Conservation (phyloP, 2,329 filamentous ascomycete species). For the Ophiocordyceps robertsii region DNA sequence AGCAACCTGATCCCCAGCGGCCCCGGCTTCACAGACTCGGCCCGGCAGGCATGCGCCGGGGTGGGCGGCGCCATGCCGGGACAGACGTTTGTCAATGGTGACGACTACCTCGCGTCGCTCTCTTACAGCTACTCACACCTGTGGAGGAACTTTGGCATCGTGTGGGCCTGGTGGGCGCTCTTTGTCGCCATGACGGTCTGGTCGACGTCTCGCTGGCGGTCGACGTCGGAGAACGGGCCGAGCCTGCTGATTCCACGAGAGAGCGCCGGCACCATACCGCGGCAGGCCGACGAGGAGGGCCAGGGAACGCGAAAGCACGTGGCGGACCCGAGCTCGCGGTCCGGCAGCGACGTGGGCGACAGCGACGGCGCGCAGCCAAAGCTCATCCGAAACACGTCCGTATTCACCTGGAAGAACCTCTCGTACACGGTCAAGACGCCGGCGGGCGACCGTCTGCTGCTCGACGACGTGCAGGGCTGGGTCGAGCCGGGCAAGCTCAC, state of each 20-base stretch:
- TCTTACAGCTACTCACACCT: slow-evolving; percentile 37
- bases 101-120: slow-evolving; percentile 42
- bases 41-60: slow-evolving; percentile 40
- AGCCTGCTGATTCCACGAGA: slow-evolving; percentile 50
- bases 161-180: slow-evolving; percentile 50
- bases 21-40: slow-evolving; percentile 27
- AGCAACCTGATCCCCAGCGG: slow-evolving; percentile 37
- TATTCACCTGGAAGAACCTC: slow-evolving; percentile 65
- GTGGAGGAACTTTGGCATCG: slow-evolving; percentile 48
- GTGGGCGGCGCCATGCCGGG: slow-evolving; percentile 40
- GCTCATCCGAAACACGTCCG: slow-evolving; percentile 48
- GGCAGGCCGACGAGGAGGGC: slow-evolving; percentile 35
- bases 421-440: slow-evolving; percentile 54
- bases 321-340: background rate
- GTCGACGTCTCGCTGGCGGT: slow-evolving; percentile 42
- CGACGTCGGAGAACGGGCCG: slow-evolving; percentile 35
- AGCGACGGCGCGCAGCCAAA: slow-evolving; percentile 10
- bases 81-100: slow-evolving; percentile 35
- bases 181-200: slow-evolving; percentile 45
- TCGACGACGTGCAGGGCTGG: slow-evolving; percentile 74
- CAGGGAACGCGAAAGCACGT: slow-evolving; percentile 14
- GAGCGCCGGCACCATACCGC: slow-evolving; percentile 18
- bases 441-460: slow-evolving; percentile 48
- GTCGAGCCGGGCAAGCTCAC: slow-evolving; percentile 69
- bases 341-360: background rate